phyloP scores from a whole-genome alignment of 495 filamentous ascomycete genomes.

The Xylaria venustula region DNA sequence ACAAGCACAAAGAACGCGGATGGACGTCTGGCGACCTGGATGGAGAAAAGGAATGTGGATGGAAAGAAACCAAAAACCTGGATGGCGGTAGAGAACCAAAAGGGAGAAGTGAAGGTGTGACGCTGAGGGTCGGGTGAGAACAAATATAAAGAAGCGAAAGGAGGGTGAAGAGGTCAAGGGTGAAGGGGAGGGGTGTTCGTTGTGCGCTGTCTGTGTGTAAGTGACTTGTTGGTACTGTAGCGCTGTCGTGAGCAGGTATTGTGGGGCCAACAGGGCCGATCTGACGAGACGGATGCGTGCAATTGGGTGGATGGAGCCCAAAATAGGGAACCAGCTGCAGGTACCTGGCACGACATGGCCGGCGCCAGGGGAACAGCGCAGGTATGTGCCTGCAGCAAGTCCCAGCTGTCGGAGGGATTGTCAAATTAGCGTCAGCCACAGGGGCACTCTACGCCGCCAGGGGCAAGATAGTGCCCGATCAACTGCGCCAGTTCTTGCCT shows the following conservation, averaged over 20 bases:
- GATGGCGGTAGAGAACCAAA: conserved; percentile 2
- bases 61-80: conserved; percentile 7
- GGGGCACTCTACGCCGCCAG: background rate
- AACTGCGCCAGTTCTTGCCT: background rate
- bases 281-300: conserved; percentile 10
- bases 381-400: no score
- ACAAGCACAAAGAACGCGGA: conserved; percentile 6
- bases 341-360: background rate
- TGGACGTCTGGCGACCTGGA: conserved; percentile 37
- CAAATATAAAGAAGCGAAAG: conserved; percentile 21
- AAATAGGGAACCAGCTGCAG: conserved; percentile 3
- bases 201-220: no score
- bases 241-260: background rate
- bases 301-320: background rate
- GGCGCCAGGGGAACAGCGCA: background rate
- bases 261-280: conserved; percentile 1
- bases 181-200: background rate
- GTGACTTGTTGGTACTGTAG: background rate
- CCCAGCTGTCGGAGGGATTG: background rate
- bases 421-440: conserved; percentile 4
- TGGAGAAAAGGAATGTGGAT: conserved; percentile 24
- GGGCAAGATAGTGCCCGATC: conserved; percentile 1
- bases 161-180: background rate
- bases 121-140: conserved; percentile 11
- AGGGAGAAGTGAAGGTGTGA: conserved; percentile 23